phyloP scores from a whole-genome alignment of 2,329 filamentous ascomycete species.

The Teratosphaeria zuluensis region DNA sequence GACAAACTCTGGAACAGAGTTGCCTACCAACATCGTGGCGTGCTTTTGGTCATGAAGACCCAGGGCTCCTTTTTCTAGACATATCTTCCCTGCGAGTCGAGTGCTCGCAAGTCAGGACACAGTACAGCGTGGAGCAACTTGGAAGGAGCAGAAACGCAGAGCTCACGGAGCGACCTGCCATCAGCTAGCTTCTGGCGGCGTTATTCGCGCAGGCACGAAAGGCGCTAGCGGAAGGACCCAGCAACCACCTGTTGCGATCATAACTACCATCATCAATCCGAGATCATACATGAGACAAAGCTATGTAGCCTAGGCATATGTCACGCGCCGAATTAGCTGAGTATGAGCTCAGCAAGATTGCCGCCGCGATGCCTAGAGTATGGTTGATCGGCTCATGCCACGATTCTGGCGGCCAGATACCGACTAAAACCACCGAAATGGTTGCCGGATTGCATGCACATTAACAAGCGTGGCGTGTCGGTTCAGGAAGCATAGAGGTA shows the following conservation, averaged over 20 bases:
- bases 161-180: background rate
- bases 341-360: no score
- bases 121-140: background rate
- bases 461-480: no score
- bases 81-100: background rate
- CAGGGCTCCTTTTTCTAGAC: background rate
- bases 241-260: background rate
- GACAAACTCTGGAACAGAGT: constrained; percentile 7
- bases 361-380: no score
- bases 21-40: constrained; percentile 2
- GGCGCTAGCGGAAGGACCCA: background rate
- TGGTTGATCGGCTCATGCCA: no score
- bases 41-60: background rate
- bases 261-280: no score
- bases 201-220: background rate
- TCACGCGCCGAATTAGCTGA: no score
- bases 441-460: no score
- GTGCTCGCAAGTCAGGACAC: background rate
- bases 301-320: no score
- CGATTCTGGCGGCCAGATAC: no score
- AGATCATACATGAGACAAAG: no score
- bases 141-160: background rate
- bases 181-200: background rate
- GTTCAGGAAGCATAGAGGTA: no score
- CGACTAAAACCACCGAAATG: no score